Base-by-base conservation (phyloP, 139 green algal species). In the Picochlorum costavermella region DNA sequence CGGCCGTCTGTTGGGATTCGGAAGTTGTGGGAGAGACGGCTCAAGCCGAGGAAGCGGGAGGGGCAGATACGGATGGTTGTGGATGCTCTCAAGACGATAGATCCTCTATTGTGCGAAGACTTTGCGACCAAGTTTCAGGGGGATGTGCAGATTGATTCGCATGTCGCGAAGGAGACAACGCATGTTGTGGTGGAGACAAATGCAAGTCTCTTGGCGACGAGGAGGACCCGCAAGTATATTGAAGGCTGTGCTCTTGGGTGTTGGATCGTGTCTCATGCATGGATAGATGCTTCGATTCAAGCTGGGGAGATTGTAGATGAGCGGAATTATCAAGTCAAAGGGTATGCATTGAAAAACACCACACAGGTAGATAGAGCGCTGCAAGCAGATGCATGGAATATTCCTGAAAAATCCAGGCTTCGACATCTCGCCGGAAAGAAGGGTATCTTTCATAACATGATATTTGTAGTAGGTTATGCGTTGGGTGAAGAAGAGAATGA, bases 241-340 rank as follows among this genome's bases (percentile, higher is more conserved):
- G 55, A 50, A 23, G 74, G 43, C 1, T 44, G 80, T 46, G 72
- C 72, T 29, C 33, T 25, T n/a, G 74, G 74, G 9, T 73, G 66
- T 60, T 79, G 74, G 71, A 28, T 79, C 20, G 49, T 81, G n/a
- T 30, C 36, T 17, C 50, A 50, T 45, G 45, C 50, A 31, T 81
- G 72, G 71, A 6, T 81, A 37, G 61, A 67, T 5, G 74, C 72
- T 17, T 81, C 65, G 53, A 17, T 71, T 33, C 26, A 46, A 5
- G 59, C 60, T 17, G 60, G 65, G 5, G 3, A 23, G 10, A 73
- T 70, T 64, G 30, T 76, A 40, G 29, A 48, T 6, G 74, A 81
- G 65, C 16, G 23, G 1, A n/a, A 13, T 12, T 76, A 65, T 33
- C 58, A 80, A 50, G 71, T 79, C 1, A 25, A 48, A 61, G 73